A percentile compares a stretch with the other conserved stretches of the same genome.
Evolutionary conservation across 192 early-diverging fungal genomes (phyloP).

Genomic region (Coemansia aciculifera): DNA sequence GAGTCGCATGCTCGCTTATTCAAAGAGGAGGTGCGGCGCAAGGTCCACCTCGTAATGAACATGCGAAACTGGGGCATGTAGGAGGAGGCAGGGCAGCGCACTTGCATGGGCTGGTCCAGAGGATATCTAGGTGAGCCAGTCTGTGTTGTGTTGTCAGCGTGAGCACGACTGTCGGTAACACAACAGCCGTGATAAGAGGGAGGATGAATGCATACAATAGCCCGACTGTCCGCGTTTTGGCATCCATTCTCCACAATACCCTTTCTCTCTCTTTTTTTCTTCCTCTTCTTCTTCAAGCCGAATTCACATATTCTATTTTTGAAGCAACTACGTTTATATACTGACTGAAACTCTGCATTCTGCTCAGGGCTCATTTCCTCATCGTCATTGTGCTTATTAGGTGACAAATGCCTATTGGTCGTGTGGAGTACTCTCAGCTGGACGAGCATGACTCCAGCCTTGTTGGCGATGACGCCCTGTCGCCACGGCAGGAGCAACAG

Average conservation of each 20-base stretch:
- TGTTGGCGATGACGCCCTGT: not conserved
- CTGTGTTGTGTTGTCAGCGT: not conserved
- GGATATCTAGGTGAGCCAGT: no score
- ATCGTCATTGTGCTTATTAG: not conserved
- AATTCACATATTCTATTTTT: not conserved
- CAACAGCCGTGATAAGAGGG: not conserved
- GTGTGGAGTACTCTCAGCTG: conserved; percentile 1
- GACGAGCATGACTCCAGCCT: conserved; percentile 9
- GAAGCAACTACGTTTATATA: not conserved
- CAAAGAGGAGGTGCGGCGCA: conserved; percentile 61
- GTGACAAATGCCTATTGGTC: not conserved
- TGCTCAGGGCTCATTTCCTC: not conserved
- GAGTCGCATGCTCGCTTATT: conserved; percentile 61
- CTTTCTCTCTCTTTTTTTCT: no score
- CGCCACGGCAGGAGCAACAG: not conserved
- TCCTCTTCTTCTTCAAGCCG: not conserved
- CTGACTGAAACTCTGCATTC: not conserved
- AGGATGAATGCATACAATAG: no score
- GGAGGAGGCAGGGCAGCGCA: not conserved
- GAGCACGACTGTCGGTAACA: not conserved
- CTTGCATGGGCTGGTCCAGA: no score
- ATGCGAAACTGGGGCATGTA: conserved; percentile 57
- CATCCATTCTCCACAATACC: no score
- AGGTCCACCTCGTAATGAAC: conserved; percentile 65
- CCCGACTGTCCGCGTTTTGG: no score